These are phyloP conservation scores for Thraustochytrium sp. DNA, from an alignment of 352 stramenopile genomes.

Conservation along the genomic window DNA sequence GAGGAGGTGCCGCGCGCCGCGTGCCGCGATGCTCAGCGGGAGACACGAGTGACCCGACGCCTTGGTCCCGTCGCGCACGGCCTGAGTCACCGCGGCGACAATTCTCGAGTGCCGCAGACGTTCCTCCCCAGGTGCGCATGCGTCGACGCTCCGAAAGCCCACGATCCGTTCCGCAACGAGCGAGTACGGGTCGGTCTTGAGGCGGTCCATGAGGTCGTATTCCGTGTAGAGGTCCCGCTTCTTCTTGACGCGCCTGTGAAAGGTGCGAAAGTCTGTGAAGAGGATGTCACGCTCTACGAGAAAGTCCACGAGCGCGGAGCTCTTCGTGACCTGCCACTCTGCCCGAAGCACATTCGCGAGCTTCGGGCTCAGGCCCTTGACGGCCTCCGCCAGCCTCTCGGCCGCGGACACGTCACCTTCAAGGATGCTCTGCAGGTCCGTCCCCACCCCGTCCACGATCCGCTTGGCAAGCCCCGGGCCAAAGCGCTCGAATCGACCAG, in stretches of 20 bases:
- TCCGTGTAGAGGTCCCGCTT: background rate
- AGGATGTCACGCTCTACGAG: background rate
- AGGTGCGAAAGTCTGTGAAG: background rate
- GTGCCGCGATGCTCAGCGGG: background rate
- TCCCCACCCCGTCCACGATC: background rate
- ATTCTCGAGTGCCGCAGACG: background rate
- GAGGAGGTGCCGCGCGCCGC: background rate
- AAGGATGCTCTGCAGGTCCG: background rate
- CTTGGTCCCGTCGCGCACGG: background rate
- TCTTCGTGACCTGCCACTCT: background rate
- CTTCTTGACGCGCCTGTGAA: background rate
- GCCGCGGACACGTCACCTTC: background rate
- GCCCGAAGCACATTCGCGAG: background rate
- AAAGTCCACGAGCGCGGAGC: background rate
- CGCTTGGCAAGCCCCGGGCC: background rate
- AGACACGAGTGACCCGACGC: background rate
- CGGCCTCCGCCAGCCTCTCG: background rate
- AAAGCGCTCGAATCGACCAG: background rate
- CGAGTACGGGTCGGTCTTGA: background rate
- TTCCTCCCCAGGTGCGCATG: background rate
- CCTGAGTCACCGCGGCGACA: background rate
- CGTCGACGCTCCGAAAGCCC: background rate
- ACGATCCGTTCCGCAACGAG: background rate
- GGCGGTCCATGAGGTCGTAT: background rate
- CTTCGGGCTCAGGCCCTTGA: background rate